phyloP scores from a whole-genome alignment of 768 basidiomycete species.

The Mycena rosella region DNA sequence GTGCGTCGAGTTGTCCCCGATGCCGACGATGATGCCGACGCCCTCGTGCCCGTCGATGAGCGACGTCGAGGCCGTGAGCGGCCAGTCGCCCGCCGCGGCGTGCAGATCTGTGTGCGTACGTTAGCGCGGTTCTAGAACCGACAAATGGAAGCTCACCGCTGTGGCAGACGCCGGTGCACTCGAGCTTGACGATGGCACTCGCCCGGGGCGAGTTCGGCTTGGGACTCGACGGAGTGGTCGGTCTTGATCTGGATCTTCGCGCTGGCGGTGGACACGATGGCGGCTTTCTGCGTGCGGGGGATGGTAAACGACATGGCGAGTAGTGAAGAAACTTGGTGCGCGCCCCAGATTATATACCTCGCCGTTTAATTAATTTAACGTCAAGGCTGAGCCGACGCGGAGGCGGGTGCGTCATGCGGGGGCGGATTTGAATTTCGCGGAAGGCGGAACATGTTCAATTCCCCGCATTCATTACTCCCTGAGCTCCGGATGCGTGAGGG shows the following conservation, averaged over 20 bases:
- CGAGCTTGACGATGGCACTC: slow-evolving; percentile 83
- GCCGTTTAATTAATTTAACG: no score
- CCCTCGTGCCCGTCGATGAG: slow-evolving; percentile 90
- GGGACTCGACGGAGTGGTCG: slow-evolving; percentile 69
- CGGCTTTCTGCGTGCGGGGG: slow-evolving; percentile 57
- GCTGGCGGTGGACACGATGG: slow-evolving; percentile 53
- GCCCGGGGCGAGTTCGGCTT: slow-evolving; percentile 69
- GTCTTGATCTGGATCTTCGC: slow-evolving; percentile 49
- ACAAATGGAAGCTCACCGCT: neutral
- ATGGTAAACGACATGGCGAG: slow-evolving; percentile 38
- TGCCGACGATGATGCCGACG: slow-evolving; percentile 84
- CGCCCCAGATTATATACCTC: no score
- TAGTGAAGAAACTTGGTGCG: no score
- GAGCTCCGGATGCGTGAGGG: no score
- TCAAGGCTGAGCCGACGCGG: no score
- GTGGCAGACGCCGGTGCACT: slow-evolving; percentile 68
- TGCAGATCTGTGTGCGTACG: slow-evolving; percentile 72
- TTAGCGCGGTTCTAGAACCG: neutral
- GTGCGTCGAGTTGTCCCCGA: slow-evolving; percentile 70
- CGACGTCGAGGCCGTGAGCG: slow-evolving; percentile 68
- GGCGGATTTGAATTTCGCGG: no score
- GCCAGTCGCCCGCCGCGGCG: slow-evolving; percentile 82
- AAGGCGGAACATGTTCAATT: no score
- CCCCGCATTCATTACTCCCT: no score
- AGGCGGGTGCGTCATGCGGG: no score